Evolutionary conservation across 768 basidiomycete genomes (phyloP), one percentile per base, ranked within the genome.

Genomic region (Phylloporus arenicola): DNA sequence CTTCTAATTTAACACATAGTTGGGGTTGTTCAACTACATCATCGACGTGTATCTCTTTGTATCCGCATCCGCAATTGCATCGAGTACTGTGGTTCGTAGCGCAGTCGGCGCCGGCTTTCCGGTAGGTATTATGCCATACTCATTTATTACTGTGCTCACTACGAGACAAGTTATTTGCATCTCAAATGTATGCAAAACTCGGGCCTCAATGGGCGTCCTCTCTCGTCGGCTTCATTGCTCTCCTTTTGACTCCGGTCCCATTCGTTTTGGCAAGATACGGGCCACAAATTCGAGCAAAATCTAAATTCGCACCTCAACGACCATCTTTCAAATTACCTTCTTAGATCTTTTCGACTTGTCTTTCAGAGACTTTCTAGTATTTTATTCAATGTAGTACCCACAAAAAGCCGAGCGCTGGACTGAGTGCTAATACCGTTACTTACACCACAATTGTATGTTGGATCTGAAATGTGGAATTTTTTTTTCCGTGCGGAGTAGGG

Each of bases 151-250:
- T 24, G 27, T 54, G n/a, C 56, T 57, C 17, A 63, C 38, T 5
- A 6, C 10, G 20, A 34, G 14, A 19, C 35, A 45, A 62, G 64
- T 70, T 83, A 31, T 83, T 83, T 56, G 76, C 76, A 3, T 65
- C 70, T n/a, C 71, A 79, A 53, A 78, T 83, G 78, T 83, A 78
- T 51, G 56, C 63, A 1, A 64, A 62, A 16, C 67, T 84, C 4
- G 73, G 74, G 44, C 71, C 81, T 1, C 67, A 67, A 37, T 83
- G 80, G 82, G 81, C 82, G 20, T 82, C 82, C 8, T 73, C 82
- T 10, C 53, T 84, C 10, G 58, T 83, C 3, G 82, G 78, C 0
- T 74, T 74, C 52, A 57, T 81, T 35, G 78, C 82, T 1, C 57
- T 80, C 14, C 50, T 62, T 8, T 69, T 83, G 75, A 65, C 75